phyloP scores from a whole-genome alignment of 768 basidiomycete genomes.

The Collybia sp. region DNA sequence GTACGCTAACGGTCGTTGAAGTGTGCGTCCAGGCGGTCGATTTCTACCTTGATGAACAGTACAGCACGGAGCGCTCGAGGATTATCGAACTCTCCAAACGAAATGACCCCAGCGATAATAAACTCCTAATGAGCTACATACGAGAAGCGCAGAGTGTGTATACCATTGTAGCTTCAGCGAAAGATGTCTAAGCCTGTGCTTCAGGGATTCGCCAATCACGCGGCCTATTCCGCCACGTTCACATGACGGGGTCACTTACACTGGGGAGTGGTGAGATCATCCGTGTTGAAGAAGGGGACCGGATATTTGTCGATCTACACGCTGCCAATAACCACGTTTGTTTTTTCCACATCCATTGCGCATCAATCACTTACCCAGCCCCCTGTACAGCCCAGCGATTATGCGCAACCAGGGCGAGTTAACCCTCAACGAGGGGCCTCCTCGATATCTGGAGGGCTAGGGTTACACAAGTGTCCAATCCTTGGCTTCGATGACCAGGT shows the following conservation, averaged over 20 bases:
- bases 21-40: slow-evolving; percentile 18
- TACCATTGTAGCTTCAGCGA: neutral
- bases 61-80: slow-evolving; percentile 9
- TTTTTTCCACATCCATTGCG: neutral
- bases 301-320: slow-evolving; percentile 10
- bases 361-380: neutral
- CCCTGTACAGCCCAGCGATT: slow-evolving; percentile 7
- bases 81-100: slow-evolving; percentile 11
- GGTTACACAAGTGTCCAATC: slow-evolving; percentile 19
- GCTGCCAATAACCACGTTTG: slow-evolving; percentile 11
- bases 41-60: slow-evolving; percentile 18
- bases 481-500: slow-evolving; percentile 17
- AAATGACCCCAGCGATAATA: slow-evolving; percentile 8
- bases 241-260: no score
- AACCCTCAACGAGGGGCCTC: slow-evolving; percentile 7
- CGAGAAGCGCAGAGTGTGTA: slow-evolving; percentile 19
- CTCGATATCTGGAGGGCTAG: slow-evolving; percentile 14
- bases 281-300: slow-evolving; percentile 11
- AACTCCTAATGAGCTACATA: slow-evolving; percentile 17
- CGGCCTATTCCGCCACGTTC: slow-evolving; percentile 12
- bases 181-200: neutral
- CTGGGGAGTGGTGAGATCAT: neutral
- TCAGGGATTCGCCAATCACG: slow-evolving; percentile 11
- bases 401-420: slow-evolving; percentile 7
- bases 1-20: neutral